phyloP scores from a whole-genome alignment of 1,284 basidiomycete species.

The Amylostereum chailletii region DNA sequence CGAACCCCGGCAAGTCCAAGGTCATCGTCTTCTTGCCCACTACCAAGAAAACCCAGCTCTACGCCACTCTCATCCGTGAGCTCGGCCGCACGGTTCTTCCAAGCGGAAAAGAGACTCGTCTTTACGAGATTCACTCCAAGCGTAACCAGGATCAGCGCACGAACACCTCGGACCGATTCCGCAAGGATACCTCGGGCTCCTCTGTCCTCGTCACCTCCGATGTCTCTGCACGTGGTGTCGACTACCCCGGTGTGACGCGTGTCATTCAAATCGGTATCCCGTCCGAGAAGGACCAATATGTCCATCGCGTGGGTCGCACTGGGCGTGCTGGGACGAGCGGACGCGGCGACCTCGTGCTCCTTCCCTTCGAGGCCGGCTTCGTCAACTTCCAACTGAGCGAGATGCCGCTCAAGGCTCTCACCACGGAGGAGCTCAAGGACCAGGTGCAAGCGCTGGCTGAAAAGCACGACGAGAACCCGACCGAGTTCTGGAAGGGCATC shows the following conservation, averaged over 20 bases:
- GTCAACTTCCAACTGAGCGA: constrained; percentile 55
- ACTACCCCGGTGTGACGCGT: constrained; percentile 86
- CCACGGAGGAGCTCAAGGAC: constrained; percentile 38
- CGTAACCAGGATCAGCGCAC: constrained; percentile 60
- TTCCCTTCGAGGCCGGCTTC: constrained; percentile 79
- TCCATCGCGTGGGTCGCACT: constrained; percentile 90
- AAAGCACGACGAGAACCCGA: constrained; percentile 42
- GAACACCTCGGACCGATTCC: constrained; percentile 62
- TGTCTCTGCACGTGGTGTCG: constrained; percentile 85
- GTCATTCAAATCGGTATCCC: constrained; percentile 92
- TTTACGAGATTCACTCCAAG: constrained; percentile 88
- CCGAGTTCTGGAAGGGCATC: constrained; percentile 11
- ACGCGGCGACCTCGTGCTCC: constrained; percentile 81
- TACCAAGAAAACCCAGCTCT: constrained; percentile 80
- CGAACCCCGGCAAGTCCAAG: constrained; percentile 67
- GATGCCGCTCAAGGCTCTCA: constrained; percentile 64
- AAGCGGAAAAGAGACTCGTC: constrained; percentile 36
- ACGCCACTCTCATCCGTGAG: constrained; percentile 53
- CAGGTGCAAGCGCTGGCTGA: constrained; percentile 44
- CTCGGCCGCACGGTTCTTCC: constrained; percentile 36
- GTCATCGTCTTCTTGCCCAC: constrained; percentile 87
- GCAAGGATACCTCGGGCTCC: constrained; percentile 48
- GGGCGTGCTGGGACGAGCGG: constrained; percentile 72
- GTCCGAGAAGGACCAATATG: constrained; percentile 65
- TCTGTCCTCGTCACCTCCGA: constrained; percentile 82